Evolutionary conservation across 2,329 filamentous ascomycete species (phyloP), one percentile per base, ranked within the genome.

Genomic region (Fusarium incarnatum): DNA sequence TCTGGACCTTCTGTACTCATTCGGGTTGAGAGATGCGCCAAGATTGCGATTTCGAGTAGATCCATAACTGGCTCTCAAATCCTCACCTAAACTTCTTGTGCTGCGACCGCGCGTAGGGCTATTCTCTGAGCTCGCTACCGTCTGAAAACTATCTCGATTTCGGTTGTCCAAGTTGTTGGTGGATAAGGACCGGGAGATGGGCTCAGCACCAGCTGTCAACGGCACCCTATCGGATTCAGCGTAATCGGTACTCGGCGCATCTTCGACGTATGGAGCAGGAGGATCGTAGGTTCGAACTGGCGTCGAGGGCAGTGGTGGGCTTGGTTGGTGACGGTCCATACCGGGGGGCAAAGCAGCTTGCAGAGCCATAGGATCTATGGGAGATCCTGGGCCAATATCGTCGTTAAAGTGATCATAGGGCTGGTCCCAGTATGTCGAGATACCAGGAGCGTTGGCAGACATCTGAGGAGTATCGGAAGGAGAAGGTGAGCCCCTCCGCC

Each of bases 161-260:
- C 81, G 80, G 16, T 81, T 75, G 20, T 85, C 83, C 7, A 76
- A 72, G 20, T 77, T 77, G 8, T 79, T 79, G 20, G 83, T 80
- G 42, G 78, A 76, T 37, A 87, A 77, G 16, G 84, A 80, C 20
- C 86, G 84, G 8, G 85, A 82, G 23, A 88, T 89, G 8, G 88
- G 85, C 71, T 87, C 84, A 27, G 84, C 85, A 44, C 83, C 79
- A n/a, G 83, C 81, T 16, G 87, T 87, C 53, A 91, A 81, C 27
- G 89, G 89, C 16, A 87, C 82, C 42, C 82, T 82, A 75, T 91
- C 89, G 9, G 88, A 89, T 66, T 90, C 86, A 67, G 83, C 83
- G 64, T 85, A 77, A 42, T 81, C 78, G 44, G 71, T 69, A 54
- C 73, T 74, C 9, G 74, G 65, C 23, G 72, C 64, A 58, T 81